These are phyloP conservation scores for Cladosporium sp. DNA, from an alignment of 2,329 filamentous ascomycete genomes.

Conservation along the genomic window DNA sequence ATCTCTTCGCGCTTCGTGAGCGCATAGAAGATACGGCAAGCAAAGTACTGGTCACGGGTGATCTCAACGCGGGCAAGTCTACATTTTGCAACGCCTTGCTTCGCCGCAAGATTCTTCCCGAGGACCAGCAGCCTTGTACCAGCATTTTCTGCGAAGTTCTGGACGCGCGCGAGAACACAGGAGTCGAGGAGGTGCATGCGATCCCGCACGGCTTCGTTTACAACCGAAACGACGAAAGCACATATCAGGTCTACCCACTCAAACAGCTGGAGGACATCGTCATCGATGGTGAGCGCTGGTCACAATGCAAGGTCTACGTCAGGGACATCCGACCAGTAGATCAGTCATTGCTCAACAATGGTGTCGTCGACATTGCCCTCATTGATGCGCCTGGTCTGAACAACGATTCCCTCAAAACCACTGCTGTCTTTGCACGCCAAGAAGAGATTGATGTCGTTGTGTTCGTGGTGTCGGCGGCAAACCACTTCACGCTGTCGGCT, in stretches of 20 bases:
- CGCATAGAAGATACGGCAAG: slow-evolving; percentile 96
- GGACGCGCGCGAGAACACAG: slow-evolving; percentile 84
- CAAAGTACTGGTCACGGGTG: slow-evolving; percentile 93
- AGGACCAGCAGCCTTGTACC: slow-evolving; percentile 97
- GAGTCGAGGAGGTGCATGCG: slow-evolving; percentile 91
- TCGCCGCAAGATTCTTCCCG: slow-evolving; percentile 85
- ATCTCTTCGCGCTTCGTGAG: slow-evolving; percentile 80
- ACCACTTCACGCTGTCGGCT: slow-evolving; percentile 97
- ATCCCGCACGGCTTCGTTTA: slow-evolving; percentile 79
- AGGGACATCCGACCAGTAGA: slow-evolving; percentile 85
- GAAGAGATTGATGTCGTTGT: slow-evolving; percentile 99
- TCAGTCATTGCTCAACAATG: slow-evolving; percentile 92
- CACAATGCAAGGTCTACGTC: slow-evolving; percentile 95
- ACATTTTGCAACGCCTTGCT: slow-evolving; percentile 98
- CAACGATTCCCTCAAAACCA: slow-evolving; percentile 94
- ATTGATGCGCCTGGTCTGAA: slow-evolving; percentile 97
- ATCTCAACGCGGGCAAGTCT: slow-evolving; percentile 95
- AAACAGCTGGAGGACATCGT: slow-evolving; percentile 83
- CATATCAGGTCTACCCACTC: slow-evolving; percentile 82
- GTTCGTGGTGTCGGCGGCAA: slow-evolving; percentile 95
- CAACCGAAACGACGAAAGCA: slow-evolving; percentile 86
- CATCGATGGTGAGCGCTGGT: slow-evolving; percentile 79
- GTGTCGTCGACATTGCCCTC: slow-evolving; percentile 93
- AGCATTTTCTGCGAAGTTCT: slow-evolving; percentile 98
- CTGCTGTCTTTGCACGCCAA: slow-evolving; percentile 92